Percentiles rank a stretch among this genome's conserved stretches.
phyloP scores from a whole-genome alignment of 1,284 basidiomycete species.

The Tilletia horrida region DNA sequence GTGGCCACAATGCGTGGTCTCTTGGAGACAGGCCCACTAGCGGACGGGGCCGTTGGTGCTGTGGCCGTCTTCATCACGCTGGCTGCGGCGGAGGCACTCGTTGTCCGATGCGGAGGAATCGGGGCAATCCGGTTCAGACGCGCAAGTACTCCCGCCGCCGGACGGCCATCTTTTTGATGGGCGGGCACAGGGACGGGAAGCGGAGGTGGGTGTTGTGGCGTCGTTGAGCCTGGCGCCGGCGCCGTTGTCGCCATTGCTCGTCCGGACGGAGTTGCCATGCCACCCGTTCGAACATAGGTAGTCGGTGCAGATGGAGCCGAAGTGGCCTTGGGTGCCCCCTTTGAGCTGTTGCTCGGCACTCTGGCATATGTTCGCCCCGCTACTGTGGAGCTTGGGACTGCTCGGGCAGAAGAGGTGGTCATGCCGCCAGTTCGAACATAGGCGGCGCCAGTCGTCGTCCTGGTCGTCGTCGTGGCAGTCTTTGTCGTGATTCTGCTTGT shows the following conservation, averaged over 20 bases:
- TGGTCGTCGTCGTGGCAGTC: too few relatives aligned
- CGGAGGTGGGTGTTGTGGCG: background rate
- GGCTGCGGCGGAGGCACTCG: background rate
- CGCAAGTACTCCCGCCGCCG: background rate
- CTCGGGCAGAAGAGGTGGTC: background rate
- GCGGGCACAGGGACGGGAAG: background rate
- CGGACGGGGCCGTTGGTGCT: background rate
- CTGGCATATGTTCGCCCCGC: background rate
- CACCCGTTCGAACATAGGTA: constrained; percentile 9
- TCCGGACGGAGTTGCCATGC: constrained; percentile 2
- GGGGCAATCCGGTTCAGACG: constrained; percentile 1
- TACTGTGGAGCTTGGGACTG: background rate
- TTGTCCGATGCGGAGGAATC: too few relatives aligned
- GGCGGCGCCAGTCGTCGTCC: background rate
- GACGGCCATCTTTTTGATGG: background rate
- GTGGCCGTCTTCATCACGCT: background rate
- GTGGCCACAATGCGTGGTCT: background rate
- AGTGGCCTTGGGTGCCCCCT: too few relatives aligned
- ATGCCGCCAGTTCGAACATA: constrained; percentile 14
- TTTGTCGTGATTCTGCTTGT: too few relatives aligned
- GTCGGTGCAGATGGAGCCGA: too few relatives aligned
- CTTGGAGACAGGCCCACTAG: background rate
- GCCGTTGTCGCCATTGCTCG: background rate
- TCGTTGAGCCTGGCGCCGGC: constrained; percentile 5
- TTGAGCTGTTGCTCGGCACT: too few relatives aligned